A percentile compares a stretch with the other conserved stretches of the same genome.
Evolutionary conservation across 169 alveolate species (phyloP).

Genomic region (Eimeria falciformis): DNA sequence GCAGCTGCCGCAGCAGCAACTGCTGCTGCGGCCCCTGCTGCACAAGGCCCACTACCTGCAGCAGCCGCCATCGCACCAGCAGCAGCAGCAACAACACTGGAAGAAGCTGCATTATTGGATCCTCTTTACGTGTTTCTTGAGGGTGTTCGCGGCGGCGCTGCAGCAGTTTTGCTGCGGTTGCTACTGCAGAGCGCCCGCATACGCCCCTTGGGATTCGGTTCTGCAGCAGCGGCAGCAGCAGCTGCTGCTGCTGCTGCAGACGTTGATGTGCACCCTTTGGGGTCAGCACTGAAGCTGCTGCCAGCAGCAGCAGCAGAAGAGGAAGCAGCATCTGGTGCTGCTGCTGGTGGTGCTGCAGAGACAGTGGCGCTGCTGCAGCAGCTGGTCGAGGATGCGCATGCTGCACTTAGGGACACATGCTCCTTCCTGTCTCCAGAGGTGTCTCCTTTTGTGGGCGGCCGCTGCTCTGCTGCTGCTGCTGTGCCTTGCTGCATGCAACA

Average conservation of each 20-base stretch:
- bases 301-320: slow-evolving; percentile 39
- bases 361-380: slow-evolving; percentile 42
- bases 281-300: slow-evolving; percentile 11
- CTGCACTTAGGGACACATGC: not conserved
- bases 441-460: slow-evolving; percentile 54
- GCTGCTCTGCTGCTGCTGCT: slow-evolving; percentile 36
- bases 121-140: slow-evolving; percentile 59
- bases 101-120: slow-evolving; percentile 48
- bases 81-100: slow-evolving; percentile 34
- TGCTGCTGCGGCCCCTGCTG: not conserved
- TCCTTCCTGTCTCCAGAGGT: slow-evolving; percentile 50
- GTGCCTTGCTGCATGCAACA: not conserved
- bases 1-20: slow-evolving; percentile 34
- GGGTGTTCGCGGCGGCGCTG: slow-evolving; percentile 65
- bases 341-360: slow-evolving; percentile 41
- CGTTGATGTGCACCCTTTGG: slow-evolving; percentile 29
- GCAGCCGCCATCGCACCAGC: not conserved
- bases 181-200: slow-evolving; percentile 67
- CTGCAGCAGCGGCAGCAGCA: slow-evolving; percentile 43
- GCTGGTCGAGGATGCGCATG: slow-evolving; percentile 28
- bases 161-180: slow-evolving; percentile 59
- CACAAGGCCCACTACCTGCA: not conserved
- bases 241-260: slow-evolving; percentile 37
- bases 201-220: slow-evolving; percentile 12
- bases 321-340: slow-evolving; percentile 26